Percentiles rank a stretch among this genome's conserved stretches.
Evolutionary conservation across 441 rosid species (phyloP).

Genomic region (Gossypium lobatum): DNA sequence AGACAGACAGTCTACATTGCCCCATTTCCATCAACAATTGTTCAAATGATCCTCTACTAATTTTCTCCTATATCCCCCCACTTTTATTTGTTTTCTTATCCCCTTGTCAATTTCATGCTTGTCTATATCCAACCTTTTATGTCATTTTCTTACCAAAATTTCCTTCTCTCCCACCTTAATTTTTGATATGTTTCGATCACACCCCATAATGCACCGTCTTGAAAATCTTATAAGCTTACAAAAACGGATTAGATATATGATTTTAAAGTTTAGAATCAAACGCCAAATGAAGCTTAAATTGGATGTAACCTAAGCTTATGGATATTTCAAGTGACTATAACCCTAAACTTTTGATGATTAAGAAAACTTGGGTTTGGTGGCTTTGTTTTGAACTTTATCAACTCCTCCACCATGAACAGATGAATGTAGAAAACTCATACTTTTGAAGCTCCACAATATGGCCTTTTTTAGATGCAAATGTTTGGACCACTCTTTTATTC

Average conservation of each 20-base stretch:
- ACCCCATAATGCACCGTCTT: background rate
- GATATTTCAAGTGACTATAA: too few species aligned
- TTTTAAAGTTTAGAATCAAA: background rate
- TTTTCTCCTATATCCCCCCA: background rate
- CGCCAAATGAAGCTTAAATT: background rate
- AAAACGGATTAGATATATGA: background rate
- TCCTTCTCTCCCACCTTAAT: background rate
- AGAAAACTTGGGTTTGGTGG: background rate
- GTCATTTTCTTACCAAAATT: background rate
- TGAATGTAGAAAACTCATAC: background rate
- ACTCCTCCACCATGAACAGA: background rate
- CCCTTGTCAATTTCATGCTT: background rate
- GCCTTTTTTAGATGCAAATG: too few species aligned
- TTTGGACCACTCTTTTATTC: background rate
- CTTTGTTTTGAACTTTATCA: background rate
- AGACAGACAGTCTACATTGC: background rate
- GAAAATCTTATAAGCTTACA: background rate
- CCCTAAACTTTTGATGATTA: background rate
- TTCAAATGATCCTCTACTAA: background rate
- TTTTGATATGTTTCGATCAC: background rate
- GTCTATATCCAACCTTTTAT: background rate
- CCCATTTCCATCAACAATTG: background rate
- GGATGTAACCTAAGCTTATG: too few species aligned
- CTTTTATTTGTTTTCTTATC: background rate
- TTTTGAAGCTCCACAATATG: background rate